Base-by-base conservation (phyloP, 768 basidiomycete genomes). In the Hypholoma fasciculare region DNA sequence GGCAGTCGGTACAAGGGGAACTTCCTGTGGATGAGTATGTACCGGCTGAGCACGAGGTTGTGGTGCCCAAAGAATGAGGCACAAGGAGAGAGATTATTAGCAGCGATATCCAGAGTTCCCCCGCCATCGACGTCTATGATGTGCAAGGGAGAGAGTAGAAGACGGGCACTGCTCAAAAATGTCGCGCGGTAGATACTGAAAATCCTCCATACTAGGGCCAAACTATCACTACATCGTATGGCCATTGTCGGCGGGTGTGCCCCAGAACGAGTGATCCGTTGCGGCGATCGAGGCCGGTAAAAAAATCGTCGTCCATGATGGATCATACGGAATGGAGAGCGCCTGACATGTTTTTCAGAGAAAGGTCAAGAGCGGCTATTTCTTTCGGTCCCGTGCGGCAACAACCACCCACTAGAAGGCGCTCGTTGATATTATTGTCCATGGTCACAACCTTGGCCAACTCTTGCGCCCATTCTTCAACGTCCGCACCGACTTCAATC, bases 381-480 rank as follows among this genome's bases (percentile, higher is more conserved):
- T 89, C 80, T 12, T 72, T 72, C 3, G 83, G 85, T 1, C 78
- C 77, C 7, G 83, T 78, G 61, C 83, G 81, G 66, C 90, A 91
- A 65, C 90, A 91, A 0, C 90, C 89, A 1, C 90, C 90, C 0
- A 84, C 76, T 8, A 89, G 67, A 4, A 89, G 53, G 85, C 6
- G 68, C 62, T 4, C 59, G 55, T 14, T 62, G 12, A 54, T 58
- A 12, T 34, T 58, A 12, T 34, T 56, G 12, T 47, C 46, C n/a
- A 56, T 67, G 40, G 64, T 59, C 7, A 65, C 46, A 7, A 77
- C 58, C 9, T 71, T 56, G 1, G 57, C 60, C 8, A 82, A 60
- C 26, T 67, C 59, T 20, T 65, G 54, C 7, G 75, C 79, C 81
- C 81, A 83, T 19, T 49, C 43, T 2, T 65, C 59, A 51, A 63